Percentiles rank a stretch among this genome's conserved stretches.
These are phyloP conservation scores for Pseudotulostoma volvatum DNA, from an alignment of 495 filamentous ascomycete species.

Conservation along the genomic window DNA sequence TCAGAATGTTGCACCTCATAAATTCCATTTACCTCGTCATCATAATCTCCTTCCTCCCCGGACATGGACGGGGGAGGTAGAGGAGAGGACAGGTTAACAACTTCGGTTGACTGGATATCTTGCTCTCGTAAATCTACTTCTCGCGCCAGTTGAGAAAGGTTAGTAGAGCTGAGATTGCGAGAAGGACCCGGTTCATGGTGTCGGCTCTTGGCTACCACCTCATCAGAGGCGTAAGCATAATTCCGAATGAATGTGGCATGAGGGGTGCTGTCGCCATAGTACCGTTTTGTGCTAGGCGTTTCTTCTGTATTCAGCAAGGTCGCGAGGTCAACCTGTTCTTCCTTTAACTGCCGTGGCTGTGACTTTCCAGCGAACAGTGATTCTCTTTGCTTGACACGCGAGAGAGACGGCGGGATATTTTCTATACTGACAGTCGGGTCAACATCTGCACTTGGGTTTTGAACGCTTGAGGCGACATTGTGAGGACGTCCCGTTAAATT, in stretches of 20 bases:
- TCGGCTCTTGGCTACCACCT: background rate
- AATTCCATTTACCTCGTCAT: constrained; percentile 5
- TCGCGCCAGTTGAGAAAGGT: background rate
- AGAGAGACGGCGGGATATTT: constrained; percentile 20
- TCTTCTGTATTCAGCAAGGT: constrained; percentile 18
- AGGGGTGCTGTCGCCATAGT: constrained; percentile 26
- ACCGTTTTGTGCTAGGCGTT: constrained; percentile 26
- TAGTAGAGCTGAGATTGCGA: background rate
- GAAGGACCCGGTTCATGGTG: background rate
- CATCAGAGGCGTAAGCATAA: background rate
- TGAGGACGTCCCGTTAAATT: background rate
- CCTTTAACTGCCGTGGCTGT: constrained; percentile 21
- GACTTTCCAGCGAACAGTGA: constrained; percentile 15
- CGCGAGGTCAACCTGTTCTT: constrained; percentile 25
- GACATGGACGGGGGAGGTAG: too few species aligned
- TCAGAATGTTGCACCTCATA: constrained; percentile 1
- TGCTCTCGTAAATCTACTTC: too few species aligned
- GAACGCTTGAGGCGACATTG: background rate
- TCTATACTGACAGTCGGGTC: background rate
- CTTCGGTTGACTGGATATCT: too few species aligned
- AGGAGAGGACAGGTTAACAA: too few species aligned
- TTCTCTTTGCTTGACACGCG: constrained; percentile 15
- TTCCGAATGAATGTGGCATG: constrained; percentile 2
- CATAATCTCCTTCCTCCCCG: constrained; percentile 3
- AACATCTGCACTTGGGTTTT: background rate